Base-by-base conservation (phyloP, 257 asterid species). In the Rubia yunnanensis region DNA sequence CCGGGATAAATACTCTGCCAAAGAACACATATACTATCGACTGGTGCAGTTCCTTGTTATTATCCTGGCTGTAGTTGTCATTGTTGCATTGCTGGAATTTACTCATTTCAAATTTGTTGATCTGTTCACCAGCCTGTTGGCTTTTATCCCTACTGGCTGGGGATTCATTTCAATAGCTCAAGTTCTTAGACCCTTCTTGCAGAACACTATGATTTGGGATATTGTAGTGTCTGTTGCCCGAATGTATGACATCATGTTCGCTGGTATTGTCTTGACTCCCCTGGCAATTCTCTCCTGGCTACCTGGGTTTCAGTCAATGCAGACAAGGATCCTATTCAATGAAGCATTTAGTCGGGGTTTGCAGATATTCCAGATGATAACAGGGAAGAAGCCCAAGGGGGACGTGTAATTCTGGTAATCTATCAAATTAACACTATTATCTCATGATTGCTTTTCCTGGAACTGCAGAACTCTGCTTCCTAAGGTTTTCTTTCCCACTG, bases 301-400 rank as follows among this genome's bases (percentile, higher is more conserved):
- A 77, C 97, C 99, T 58, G 99, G 97, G 14, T 92, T 89, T 82
- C 99, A 92, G 72, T 85, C 95, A 64, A 92, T 89, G 99, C 99
- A 92, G 85, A 92, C 99, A 22, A 86, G 96, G 91, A 90, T 92
- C 75, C 86, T 92, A 41, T 89, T 92, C 83, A 92, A 92, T 72
- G 92, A 92, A 54, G 99, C 99, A 46, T 92, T 92, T 72, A 92
- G 99, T 70, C 85, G 97, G 75, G 99, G 99, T 54, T 78, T 92
- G 54, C 97, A 91, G 76, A 92, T 92, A 67, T 92, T 95, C 82
- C 97, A 90, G 83, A 84, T 92, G 74, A 87, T 92, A 69, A 78
- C 96, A 24, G 97, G 98, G 73, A 75, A 70, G 67, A 92, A 92
- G 72, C 84, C 88, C 17, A 92, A 92, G 86, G 76, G 82, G 57